Conservation (phyloP, 352 stramenopile species). For the Phytophthora foliorum region DNA sequence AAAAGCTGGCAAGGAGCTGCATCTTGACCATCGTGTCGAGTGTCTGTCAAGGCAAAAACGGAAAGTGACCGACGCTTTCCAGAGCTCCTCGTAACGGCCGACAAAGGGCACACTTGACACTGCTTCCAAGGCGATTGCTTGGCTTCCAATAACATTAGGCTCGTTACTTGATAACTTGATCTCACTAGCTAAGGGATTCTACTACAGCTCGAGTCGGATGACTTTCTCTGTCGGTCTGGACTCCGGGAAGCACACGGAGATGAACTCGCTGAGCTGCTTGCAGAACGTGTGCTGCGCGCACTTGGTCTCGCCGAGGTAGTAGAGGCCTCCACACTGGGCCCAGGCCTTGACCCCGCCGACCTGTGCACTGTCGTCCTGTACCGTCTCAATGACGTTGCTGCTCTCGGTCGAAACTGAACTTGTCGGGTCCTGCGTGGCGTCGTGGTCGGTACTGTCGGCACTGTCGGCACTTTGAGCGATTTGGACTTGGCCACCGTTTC, state of each 20-base stretch:
- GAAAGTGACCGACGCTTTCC: slow-evolving; percentile 9
- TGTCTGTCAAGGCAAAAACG: slow-evolving; percentile 8
- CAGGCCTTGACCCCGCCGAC: slow-evolving; percentile 27
- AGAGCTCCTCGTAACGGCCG: background rate
- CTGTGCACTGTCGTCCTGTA: slow-evolving; percentile 9
- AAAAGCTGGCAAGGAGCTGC: slow-evolving; percentile 9
- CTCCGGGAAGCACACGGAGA: slow-evolving; percentile 46
- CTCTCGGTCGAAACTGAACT: slow-evolving; percentile 7
- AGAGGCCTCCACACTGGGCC: slow-evolving; percentile 41
- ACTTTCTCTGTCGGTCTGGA: slow-evolving; percentile 36
- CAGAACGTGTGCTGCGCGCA: slow-evolving; percentile 37
- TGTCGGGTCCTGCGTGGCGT: slow-evolving; percentile 27
- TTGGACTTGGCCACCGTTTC: background rate
- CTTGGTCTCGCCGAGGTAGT: slow-evolving; percentile 39
- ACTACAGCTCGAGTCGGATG: slow-evolving; percentile 35
- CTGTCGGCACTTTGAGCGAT: slow-evolving; percentile 10
- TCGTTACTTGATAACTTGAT: slow-evolving; percentile 33
- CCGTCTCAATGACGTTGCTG: slow-evolving; percentile 6
- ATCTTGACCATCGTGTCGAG: slow-evolving; percentile 7
- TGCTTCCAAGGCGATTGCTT: background rate
- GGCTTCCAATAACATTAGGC: slow-evolving; percentile 43
- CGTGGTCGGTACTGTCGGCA: background rate
- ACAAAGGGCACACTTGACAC: background rate
- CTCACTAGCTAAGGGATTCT: slow-evolving; percentile 25
- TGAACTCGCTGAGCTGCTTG: slow-evolving; percentile 42